Conservation (phyloP, 768 basidiomycete species). For the Xerocomellus amylosporus region DNA sequence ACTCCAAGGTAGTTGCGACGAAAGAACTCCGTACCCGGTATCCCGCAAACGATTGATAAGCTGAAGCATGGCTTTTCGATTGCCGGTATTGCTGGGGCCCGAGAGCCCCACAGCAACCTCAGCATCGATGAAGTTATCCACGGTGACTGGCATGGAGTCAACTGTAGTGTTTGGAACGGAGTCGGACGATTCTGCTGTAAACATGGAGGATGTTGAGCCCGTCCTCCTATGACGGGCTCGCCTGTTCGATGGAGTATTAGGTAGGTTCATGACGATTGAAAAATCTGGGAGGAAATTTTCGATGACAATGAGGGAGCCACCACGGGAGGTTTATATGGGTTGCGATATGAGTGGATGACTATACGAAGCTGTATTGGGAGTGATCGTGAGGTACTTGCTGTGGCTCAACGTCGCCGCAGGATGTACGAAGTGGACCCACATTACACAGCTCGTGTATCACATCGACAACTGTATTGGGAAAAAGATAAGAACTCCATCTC, state of each 20-base stretch:
- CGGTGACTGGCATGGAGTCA: not conserved
- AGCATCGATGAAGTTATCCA: not conserved
- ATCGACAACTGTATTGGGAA: not conserved
- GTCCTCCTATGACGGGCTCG: not conserved
- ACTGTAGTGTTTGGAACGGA: not conserved
- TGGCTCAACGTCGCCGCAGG: not conserved
- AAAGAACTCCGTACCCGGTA: slow-evolving; percentile 47
- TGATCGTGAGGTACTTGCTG: not conserved
- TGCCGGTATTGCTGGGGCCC: slow-evolving; percentile 40
- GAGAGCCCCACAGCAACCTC: slow-evolving; percentile 49
- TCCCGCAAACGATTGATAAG: slow-evolving; percentile 56
- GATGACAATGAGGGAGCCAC: not conserved
- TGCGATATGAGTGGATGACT: not conserved
- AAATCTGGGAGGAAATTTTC: not conserved
- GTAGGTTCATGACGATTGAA: not conserved
- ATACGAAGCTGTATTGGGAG: slow-evolving; percentile 4
- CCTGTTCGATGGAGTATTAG: not conserved
- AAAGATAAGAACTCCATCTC: not conserved
- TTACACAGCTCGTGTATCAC: not conserved
- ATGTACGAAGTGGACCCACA: not conserved
- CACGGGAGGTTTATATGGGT: slow-evolving; percentile 11
- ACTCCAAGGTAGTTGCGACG: not conserved
- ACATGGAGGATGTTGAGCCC: not conserved
- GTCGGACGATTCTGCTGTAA: not conserved
- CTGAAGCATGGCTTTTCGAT: slow-evolving; percentile 53